Evolutionary conservation across 2,329 filamentous ascomycete species (phyloP).

Genomic region (Biscogniauxia marginata): DNA sequence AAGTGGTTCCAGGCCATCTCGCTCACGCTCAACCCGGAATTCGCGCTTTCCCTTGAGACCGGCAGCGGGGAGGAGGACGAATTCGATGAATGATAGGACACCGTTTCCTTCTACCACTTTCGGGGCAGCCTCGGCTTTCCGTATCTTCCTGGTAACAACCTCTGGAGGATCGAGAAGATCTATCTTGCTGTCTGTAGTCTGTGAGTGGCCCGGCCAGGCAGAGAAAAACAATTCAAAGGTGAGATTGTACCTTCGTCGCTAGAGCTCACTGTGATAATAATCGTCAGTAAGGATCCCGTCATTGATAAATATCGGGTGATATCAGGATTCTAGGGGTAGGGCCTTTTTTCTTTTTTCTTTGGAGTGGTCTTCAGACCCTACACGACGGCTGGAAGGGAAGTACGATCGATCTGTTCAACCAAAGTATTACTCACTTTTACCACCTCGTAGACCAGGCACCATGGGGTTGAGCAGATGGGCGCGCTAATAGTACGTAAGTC

Average conservation of each 20-base stretch:
- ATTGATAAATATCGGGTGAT: too few relatives aligned
- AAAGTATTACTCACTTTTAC: conserved; percentile 58
- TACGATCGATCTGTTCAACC: background rate
- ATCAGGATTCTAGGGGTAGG: too few relatives aligned
- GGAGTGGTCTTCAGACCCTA: too few relatives aligned
- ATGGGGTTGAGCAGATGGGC: conserved; percentile 81
- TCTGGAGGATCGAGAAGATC: conserved; percentile 84
- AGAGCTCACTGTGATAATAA: conserved; percentile 56
- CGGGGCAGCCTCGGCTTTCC: conserved; percentile 79
- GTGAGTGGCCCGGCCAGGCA: background rate
- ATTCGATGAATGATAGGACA: conserved; percentile 81
- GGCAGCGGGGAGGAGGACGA: conserved; percentile 76
- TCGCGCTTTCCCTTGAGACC: conserved; percentile 59
- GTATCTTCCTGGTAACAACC: conserved; percentile 74
- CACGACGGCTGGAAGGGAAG: too few relatives aligned
- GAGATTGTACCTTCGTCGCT: conserved; percentile 44
- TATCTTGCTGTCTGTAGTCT: conserved; percentile 72
- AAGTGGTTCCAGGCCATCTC: conserved; percentile 68
- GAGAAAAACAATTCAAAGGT: conserved; percentile 28
- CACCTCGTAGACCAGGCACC: conserved; percentile 77
- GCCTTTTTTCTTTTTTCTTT: too few relatives aligned
- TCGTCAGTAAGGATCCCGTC: too few relatives aligned
- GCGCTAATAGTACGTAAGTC: conserved; percentile 29
- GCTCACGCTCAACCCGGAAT: conserved; percentile 66
- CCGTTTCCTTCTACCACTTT: conserved; percentile 81